Evolutionary conservation across 1,284 basidiomycete species (phyloP).

Genomic region (Cystobasidium pallidum): DNA sequence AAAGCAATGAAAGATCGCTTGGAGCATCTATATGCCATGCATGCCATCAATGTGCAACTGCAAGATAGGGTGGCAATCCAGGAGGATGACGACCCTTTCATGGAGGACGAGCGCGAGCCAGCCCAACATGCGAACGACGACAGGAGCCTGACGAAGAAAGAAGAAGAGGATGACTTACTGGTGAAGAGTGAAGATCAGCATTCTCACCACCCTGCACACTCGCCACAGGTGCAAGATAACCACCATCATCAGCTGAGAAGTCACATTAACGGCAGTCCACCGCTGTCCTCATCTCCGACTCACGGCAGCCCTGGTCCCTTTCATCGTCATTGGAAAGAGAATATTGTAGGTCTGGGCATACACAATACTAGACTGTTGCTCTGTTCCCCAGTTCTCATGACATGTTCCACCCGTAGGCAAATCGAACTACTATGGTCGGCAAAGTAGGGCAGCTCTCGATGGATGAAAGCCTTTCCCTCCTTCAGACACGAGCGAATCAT

Average conservation of each 20-base stretch:
- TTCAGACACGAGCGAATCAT: slow-evolving; percentile 18
- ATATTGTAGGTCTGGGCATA: slow-evolving; percentile 29
- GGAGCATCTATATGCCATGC: slow-evolving; percentile 31
- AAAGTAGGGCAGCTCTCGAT: slow-evolving; percentile 35
- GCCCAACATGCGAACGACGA: background rate
- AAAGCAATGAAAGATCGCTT: slow-evolving; percentile 27
- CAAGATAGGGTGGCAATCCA: slow-evolving; percentile 26
- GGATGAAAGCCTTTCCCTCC: slow-evolving; percentile 29
- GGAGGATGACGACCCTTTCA: slow-evolving; percentile 24
- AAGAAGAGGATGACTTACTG: background rate
- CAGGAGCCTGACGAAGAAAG: background rate
- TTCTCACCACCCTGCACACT: background rate
- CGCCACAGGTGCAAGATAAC: background rate
- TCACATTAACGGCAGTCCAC: slow-evolving; percentile 27
- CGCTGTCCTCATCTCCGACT: slow-evolving; percentile 14
- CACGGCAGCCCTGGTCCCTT: slow-evolving; percentile 1
- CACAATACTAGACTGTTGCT: background rate
- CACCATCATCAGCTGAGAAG: background rate
- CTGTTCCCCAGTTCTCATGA: background rate
- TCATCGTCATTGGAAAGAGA: slow-evolving; percentile 33
- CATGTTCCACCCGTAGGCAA: background rate
- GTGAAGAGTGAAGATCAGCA: slow-evolving; percentile 2
- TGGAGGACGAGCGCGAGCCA: slow-evolving; percentile 5
- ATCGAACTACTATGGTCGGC: slow-evolving; percentile 25
- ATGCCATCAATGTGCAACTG: slow-evolving; percentile 25